Conservation (phyloP, 2,329 filamentous ascomycete genomes). For the Trichoderma aggressivum region DNA sequence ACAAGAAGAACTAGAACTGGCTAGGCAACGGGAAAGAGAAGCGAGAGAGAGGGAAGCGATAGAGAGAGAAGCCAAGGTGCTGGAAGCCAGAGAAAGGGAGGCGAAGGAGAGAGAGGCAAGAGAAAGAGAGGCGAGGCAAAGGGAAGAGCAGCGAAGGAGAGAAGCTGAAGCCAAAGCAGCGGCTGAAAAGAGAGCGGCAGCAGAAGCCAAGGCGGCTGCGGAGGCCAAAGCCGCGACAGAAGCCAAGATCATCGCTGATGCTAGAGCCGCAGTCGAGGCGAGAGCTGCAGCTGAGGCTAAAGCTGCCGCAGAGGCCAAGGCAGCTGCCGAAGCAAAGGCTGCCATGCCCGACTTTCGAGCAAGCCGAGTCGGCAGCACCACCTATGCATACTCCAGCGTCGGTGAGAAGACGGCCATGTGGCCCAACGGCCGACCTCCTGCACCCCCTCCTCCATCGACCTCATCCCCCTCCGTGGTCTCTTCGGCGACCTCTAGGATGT, state of each 20-base stretch:
- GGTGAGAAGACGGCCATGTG: slow-evolving; percentile 70
- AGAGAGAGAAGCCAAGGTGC: slow-evolving; percentile 26
- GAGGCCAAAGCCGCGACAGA: slow-evolving; percentile 38
- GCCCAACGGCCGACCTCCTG: slow-evolving; percentile 57
- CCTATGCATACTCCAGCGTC: slow-evolving; percentile 62
- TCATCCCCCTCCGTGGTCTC: slow-evolving; percentile 8
- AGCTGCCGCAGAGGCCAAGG: background rate
- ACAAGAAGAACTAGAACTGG: slow-evolving; percentile 34
- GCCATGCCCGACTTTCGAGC: slow-evolving; percentile 23
- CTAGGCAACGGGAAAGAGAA: slow-evolving; percentile 39
- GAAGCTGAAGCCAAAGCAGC: slow-evolving; percentile 5
- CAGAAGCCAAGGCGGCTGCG: slow-evolving; percentile 38
- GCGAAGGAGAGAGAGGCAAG: slow-evolving; percentile 34
- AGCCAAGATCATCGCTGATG: slow-evolving; percentile 39
- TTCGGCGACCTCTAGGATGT: slow-evolving; percentile 7
- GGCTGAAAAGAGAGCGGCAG: slow-evolving; percentile 27
- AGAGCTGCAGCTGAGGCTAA: slow-evolving; percentile 15
- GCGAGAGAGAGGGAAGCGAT: slow-evolving; percentile 35
- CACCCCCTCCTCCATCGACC: slow-evolving; percentile 27
- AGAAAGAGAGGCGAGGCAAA: slow-evolving; percentile 33
- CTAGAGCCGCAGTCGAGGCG: slow-evolving; percentile 16
- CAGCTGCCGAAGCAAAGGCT: slow-evolving; percentile 27
- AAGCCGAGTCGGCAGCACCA: slow-evolving; percentile 45
- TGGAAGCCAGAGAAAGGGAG: slow-evolving; percentile 38
- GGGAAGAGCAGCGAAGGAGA: slow-evolving; percentile 33